Percentiles rank a stretch among this genome's conserved stretches.
phyloP scores from a whole-genome alignment of 495 filamentous ascomycete genomes.

The Apodospora peruviana region DNA sequence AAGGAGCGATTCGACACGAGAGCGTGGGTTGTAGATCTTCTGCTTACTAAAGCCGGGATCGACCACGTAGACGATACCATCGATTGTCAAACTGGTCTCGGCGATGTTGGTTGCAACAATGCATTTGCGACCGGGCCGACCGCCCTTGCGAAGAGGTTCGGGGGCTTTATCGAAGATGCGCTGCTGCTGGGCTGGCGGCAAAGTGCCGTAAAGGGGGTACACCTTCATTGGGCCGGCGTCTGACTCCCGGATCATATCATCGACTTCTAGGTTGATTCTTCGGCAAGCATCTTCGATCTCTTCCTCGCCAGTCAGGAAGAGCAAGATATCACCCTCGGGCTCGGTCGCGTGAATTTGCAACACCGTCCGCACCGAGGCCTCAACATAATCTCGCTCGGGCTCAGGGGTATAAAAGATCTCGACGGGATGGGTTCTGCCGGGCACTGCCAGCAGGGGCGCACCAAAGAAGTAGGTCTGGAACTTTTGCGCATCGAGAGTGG shows the following conservation, averaged over 20 bases:
- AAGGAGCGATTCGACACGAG: conserved; percentile 90
- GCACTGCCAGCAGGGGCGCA: conserved; percentile 88
- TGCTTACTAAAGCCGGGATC: conserved; percentile 99
- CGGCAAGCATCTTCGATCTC: conserved; percentile 96
- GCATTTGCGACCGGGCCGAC: conserved; percentile 85
- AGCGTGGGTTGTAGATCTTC: conserved; percentile 97
- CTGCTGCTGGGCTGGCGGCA: conserved; percentile 90
- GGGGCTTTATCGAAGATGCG: conserved; percentile 90
- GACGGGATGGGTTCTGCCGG: conserved; percentile 91
- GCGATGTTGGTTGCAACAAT: conserved; percentile 98
- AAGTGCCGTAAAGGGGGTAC: conserved; percentile 89
- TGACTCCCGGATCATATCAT: conserved; percentile 84
- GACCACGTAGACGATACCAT: conserved; percentile 98
- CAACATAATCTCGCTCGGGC: conserved; percentile 93
- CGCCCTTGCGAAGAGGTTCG: conserved; percentile 61
- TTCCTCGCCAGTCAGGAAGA: conserved; percentile 97
- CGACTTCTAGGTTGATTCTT: conserved; percentile 83
- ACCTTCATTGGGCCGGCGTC: conserved; percentile 86
- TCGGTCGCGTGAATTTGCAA: conserved; percentile 94
- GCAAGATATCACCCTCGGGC: conserved; percentile 85
- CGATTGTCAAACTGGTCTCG: conserved; percentile 94
- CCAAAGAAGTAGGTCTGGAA: conserved; percentile 98
- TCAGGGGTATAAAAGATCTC: conserved; percentile 98
- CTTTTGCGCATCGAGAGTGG: conserved; percentile 93
- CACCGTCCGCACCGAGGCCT: conserved; percentile 89